Evolutionary conservation across 179 eudicot genomes (phyloP).

Genomic region (Camellia oleifera): DNA sequence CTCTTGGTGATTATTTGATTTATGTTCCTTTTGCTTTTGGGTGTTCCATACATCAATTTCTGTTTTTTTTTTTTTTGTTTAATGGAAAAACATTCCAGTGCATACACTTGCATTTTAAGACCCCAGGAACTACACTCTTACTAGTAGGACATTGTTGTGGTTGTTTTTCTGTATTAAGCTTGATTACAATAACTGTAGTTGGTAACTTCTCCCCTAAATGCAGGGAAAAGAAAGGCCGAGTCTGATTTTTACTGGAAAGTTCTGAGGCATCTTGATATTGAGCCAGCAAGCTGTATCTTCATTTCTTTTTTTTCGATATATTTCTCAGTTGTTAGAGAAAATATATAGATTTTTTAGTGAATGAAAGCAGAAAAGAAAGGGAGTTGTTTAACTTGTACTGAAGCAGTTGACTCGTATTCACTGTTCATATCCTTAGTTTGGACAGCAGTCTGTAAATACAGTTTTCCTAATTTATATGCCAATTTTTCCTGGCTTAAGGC

Average conservation of each 20-base stretch:
- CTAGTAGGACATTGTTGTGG: not conserved
- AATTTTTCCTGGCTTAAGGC: not conserved
- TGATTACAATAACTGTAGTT: not conserved
- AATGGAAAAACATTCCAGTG: not conserved
- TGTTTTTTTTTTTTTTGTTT: not conserved
- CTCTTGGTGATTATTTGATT: not conserved
- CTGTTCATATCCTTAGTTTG: not conserved
- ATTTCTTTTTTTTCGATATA: slow-evolving; percentile 20
- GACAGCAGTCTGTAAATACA: not conserved
- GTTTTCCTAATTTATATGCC: not conserved
- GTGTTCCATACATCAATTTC: not conserved
- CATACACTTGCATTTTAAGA: too few relatives aligned
- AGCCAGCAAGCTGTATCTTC: slow-evolving; percentile 71
- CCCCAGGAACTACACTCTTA: not conserved
- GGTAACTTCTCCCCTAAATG: not conserved
- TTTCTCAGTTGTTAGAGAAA: too few relatives aligned
- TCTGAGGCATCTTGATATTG: slow-evolving; percentile 48
- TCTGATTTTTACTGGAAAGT: slow-evolving; percentile 64
- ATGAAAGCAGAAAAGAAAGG: not conserved
- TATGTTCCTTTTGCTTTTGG: not conserved
- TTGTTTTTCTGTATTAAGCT: not conserved
- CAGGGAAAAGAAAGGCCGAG: slow-evolving; percentile 88
- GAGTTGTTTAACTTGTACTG: not conserved
- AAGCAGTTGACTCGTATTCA: not conserved
- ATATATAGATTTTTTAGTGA: not conserved